Base-by-base conservation (phyloP, 768 basidiomycete species). In the Cyclocybe aegerita region DNA sequence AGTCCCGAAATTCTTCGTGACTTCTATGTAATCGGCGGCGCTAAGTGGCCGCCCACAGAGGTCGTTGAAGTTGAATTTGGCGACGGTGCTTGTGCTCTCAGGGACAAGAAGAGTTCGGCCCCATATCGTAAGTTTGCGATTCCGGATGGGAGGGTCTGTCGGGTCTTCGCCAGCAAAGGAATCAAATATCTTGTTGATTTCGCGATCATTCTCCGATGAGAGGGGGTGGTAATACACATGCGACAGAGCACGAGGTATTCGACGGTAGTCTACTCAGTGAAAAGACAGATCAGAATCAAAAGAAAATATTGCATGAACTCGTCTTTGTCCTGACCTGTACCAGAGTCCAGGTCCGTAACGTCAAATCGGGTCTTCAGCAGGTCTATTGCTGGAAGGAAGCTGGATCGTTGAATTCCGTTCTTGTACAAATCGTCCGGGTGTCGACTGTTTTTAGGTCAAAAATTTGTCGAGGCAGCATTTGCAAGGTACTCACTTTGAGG, bases 351-450 rank as follows among this genome's bases (percentile, higher is more conserved):
- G 68, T 98, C 93, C 0, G 89, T 90, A 10, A 98, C 86, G 42
- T 88, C 82, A 55, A 97, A 94, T 10, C 79, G 83, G 0, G 82
- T 70, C 72, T 97, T 98, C 57, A 99, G 81, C 29, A 98, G 78
- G 42, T 98, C 90, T 52, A 99, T 98, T 23, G 93, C 87, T 8
- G 97, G 97, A 40, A 98, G 64, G 71, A 99, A 99, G 61, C 93
- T 95, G 4, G 88, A 81, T 3, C 97, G 82, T 65, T 99, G 97
- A 38, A 99, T 97, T 0, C 97, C 97, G 56, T 98, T 98, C 81
- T 96, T 95, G 76, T 99, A 99, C 1, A 99, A 77, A 30, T 98
- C 92, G 60, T 98, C 89, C 2, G 97, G 97, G 65, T 97, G 93
- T 52, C 97, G 97, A 71, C 96, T 99, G 58, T 36, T 41, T 23